Conservation (phyloP, 768 basidiomycete genomes). For the Tremella fuciformis region DNA sequence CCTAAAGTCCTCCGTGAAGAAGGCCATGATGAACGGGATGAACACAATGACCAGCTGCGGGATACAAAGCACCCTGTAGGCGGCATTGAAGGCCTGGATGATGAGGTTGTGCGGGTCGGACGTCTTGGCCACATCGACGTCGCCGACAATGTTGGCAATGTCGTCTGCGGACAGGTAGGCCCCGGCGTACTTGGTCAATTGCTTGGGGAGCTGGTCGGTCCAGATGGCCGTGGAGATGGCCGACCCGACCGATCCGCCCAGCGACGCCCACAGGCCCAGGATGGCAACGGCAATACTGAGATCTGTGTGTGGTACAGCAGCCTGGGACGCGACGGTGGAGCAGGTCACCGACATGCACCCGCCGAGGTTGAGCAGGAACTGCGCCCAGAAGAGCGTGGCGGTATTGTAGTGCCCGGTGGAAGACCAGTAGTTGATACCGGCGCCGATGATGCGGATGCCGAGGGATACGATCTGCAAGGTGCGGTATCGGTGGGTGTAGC, state of each 20-base stretch:
- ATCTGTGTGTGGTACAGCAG: conserved; percentile 52
- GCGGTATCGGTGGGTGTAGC: conserved; percentile 51
- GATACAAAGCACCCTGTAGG: background rate
- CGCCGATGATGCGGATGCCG: conserved; percentile 12
- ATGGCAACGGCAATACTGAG: conserved; percentile 52
- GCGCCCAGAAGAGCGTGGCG: conserved; percentile 45
- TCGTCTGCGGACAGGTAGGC: conserved; percentile 35
- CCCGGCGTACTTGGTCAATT: conserved; percentile 44
- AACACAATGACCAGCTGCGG: conserved; percentile 39
- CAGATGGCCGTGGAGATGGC: conserved; percentile 51
- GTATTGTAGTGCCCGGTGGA: conserved; percentile 26
- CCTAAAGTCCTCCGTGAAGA: conserved; percentile 47
- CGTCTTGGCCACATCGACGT: conserved; percentile 37
- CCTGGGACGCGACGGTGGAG: conserved; percentile 51
- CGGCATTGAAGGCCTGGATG: conserved; percentile 12
- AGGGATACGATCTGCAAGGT: conserved; percentile 22
- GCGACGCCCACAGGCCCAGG: conserved; percentile 52
- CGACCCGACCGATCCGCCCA: conserved; percentile 51
- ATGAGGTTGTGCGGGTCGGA: conserved; percentile 42
- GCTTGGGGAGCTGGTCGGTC: conserved; percentile 28
- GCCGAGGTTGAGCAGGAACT: conserved; percentile 43
- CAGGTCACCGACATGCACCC: conserved; percentile 48
- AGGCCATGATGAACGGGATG: conserved; percentile 43
- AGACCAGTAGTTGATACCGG: too few relatives aligned
- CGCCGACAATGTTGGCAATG: conserved; percentile 41